These are phyloP conservation scores for Blastobotrys attinorum DNA, from an alignment of 805 yeast species.

Conservation along the genomic window DNA sequence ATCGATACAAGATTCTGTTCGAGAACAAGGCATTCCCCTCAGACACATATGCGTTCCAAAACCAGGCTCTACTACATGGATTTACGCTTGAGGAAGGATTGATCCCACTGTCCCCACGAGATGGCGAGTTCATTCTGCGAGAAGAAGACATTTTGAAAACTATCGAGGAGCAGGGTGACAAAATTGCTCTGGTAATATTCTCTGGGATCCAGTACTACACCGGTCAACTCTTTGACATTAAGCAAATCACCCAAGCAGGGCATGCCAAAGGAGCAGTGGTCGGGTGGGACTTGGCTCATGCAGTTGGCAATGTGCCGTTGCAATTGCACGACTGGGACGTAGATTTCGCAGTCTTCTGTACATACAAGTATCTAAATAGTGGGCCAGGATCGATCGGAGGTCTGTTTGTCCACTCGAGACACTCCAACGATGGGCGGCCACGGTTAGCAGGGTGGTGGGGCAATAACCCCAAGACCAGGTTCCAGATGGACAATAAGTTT, in stretches of 20 bases:
- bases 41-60: conserved; percentile 77
- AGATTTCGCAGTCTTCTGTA: conserved; percentile 93
- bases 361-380: conserved; percentile 81
- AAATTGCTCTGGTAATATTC: conserved; percentile 65
- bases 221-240: conserved; percentile 79
- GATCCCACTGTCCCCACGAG: conserved; percentile 55
- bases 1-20: conserved; percentile 61
- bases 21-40: conserved; percentile 90
- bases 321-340: conserved; percentile 79
- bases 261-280: conserved; percentile 43
- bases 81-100: conserved; percentile 45
- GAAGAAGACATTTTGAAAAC: conserved; percentile 54
- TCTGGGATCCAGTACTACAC: conserved; percentile 91
- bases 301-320: conserved; percentile 78
- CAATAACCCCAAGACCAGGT: conserved; percentile 59
- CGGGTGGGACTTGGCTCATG: conserved; percentile 97
- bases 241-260: conserved; percentile 56
- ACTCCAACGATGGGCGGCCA: conserved; percentile 35
- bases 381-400: conserved; percentile 96
- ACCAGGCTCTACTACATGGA: conserved; percentile 59
- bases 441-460: conserved; percentile 99
- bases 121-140: conserved; percentile 46
- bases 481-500: conserved; percentile 70
- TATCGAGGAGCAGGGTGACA: conserved; percentile 49
- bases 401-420: conserved; percentile 59